Percentiles rank a stretch among this genome's conserved stretches.
These are phyloP conservation scores for Cercospora sojina DNA, from an alignment of 2,329 filamentous ascomycete genomes.

Conservation along the genomic window DNA sequence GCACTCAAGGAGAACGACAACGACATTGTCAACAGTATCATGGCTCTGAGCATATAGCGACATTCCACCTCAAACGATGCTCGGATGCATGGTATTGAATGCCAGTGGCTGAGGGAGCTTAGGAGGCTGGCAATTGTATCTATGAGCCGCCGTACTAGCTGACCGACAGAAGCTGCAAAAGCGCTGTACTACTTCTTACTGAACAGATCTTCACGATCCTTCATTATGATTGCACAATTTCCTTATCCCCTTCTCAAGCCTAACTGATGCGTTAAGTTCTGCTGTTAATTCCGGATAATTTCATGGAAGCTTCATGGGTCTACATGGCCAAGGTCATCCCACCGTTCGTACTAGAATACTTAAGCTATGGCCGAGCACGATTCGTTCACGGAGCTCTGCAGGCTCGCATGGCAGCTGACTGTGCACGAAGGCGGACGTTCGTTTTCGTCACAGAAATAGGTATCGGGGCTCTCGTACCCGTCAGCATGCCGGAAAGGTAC, in stretches of 20 bases:
- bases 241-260: background rate
- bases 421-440: background rate
- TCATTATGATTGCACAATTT: background rate
- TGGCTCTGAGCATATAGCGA: constrained; percentile 70
- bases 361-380: background rate
- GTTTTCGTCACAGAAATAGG: background rate
- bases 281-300: background rate
- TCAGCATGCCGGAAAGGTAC: background rate
- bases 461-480: background rate
- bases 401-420: background rate
- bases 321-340: background rate
- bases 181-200: constrained; percentile 1
- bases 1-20: constrained; percentile 99
- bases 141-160: background rate
- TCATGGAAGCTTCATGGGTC: background rate
- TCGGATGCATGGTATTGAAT: background rate
- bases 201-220: background rate
- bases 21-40: constrained; percentile 99
- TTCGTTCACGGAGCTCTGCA: background rate
- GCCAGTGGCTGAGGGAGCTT: background rate
- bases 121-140: background rate
- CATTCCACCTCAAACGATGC: background rate
- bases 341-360: background rate
- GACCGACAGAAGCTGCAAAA: background rate
- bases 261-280: background rate